Conservation (phyloP, 164 flowering plant species). For the Chloranthus sessilifolius region DNA sequence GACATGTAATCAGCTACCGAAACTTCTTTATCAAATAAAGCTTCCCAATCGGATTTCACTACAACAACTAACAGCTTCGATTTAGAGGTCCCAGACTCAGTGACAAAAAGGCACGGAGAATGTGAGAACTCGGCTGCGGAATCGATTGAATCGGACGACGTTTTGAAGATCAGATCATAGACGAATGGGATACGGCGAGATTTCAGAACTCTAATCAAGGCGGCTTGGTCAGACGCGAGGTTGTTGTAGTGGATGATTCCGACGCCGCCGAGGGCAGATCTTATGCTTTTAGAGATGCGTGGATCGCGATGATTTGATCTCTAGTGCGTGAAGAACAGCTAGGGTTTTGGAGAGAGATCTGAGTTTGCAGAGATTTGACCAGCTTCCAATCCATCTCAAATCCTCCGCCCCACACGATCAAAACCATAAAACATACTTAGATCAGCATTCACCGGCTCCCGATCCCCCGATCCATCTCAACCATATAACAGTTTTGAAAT, state of each 20-base stretch:
- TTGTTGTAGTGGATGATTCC: constrained; percentile 74
- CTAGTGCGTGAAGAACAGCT: too few relatives aligned
- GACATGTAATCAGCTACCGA: constrained; percentile 42
- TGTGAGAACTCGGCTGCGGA: constrained; percentile 33
- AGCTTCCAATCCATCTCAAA: too few relatives aligned
- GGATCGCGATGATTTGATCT: too few relatives aligned
- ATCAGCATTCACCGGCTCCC: too few relatives aligned
- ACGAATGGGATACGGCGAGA: constrained; percentile 57
- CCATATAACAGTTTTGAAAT: too few relatives aligned
- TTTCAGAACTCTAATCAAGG: constrained; percentile 49
- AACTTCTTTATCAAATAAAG: constrained; percentile 26
- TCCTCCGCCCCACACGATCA: too few relatives aligned
- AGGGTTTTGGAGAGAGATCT: too few relatives aligned
- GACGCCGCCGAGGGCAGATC: constrained; percentile 79
- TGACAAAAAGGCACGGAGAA: constrained; percentile 48
- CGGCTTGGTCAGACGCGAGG: constrained; percentile 46
- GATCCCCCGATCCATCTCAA: too few relatives aligned
- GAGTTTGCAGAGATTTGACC: too few relatives aligned
- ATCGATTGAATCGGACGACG: constrained; percentile 38
- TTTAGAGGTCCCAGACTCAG: constrained; percentile 35
- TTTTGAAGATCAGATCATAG: constrained; percentile 34
- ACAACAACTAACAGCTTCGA: constrained; percentile 58
- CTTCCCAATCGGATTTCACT: constrained; percentile 41
- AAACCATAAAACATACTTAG: too few relatives aligned
- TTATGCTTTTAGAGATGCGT: too few relatives aligned